Base-by-base conservation (phyloP, 495 filamentous ascomycete genomes). In the Aspergillus bertholletiae region DNA sequence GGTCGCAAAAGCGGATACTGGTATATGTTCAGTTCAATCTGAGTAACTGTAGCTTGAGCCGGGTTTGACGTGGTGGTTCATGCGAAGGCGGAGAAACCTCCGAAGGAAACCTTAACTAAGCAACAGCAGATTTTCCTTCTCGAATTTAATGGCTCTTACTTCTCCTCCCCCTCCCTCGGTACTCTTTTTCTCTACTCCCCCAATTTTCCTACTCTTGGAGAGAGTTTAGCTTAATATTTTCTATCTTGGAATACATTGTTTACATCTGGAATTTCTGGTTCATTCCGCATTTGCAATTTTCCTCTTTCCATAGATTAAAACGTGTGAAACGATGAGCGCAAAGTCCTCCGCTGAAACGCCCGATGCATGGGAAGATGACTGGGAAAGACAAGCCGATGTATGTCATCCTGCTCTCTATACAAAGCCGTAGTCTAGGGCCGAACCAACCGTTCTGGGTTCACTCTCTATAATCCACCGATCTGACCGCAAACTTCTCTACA, bases 301-400 rank as follows among this genome's bases (percentile, higher is more conserved):
- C 23, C 23, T 18, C 23, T 23, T 20, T 30, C 24, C 32, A 22
- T 35, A 53, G 22, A 7, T 12, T 20, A 43, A 27, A 8, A 12
- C 32, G 27, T 17, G 24, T 27, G 11, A 43, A 26, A 13, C 58
- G 56, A 87, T 86, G 79, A 81, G 78, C 53, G 77, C 75, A 59
- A 79, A 73, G 46, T 71, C 69, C 52, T 61, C 63, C 37, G 69
- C 74, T 51, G 55, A 60, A 39, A 70, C 84, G 53, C 86, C 89
- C 27, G 84, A 96, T 66, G 90, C 89, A 44, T 96, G 92, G 92
- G 92, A 90, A 53, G 90, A 93, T 58, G 89, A 96, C 61, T 96
- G 90, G 90, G 88, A 92, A 65, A 74, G 72, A 5, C 77, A 88
- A 64, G 89, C 88, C 34, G 89, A 96, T 74, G 84, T 86, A 74